Evolutionary conservation across 2,329 filamentous ascomycete genomes (phyloP).

Genomic region (Xylariaceae sp.): DNA sequence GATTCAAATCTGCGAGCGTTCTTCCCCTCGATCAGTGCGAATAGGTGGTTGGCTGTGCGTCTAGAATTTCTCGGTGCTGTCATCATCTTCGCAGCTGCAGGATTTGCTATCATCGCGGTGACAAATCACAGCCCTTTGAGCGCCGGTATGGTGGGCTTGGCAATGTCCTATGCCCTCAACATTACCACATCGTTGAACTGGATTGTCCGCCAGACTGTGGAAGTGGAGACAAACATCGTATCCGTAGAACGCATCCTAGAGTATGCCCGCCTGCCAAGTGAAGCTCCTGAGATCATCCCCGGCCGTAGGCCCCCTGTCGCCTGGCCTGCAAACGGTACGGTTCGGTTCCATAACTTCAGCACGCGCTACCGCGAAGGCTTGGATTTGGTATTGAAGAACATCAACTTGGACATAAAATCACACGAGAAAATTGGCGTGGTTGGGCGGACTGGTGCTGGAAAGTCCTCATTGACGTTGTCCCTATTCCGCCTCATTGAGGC

Average conservation of each 20-base stretch:
- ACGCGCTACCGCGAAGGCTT: conserved; percentile 89
- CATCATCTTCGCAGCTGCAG: conserved; percentile 87
- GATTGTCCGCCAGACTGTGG: conserved; percentile 98
- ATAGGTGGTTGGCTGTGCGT: conserved; percentile 91
- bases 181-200: conserved; percentile 98
- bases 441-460: conserved; percentile 92
- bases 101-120: conserved; percentile 82
- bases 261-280: conserved; percentile 88
- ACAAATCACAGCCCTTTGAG: conserved; percentile 67
- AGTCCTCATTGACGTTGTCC: conserved; percentile 89
- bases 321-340: conserved; percentile 88
- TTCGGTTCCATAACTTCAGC: conserved; percentile 93
- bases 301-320: conserved; percentile 84
- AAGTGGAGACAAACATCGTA: conserved; percentile 99
- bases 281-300: conserved; percentile 92
- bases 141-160: conserved; percentile 82
- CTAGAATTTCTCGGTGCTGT: conserved; percentile 94
- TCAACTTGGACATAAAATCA: conserved; percentile 90
- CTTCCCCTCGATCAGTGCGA: conserved; percentile 93
- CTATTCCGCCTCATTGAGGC: conserved; percentile 97
- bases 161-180: conserved; percentile 96
- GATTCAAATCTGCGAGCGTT: conserved; percentile 94
- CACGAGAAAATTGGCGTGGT: conserved; percentile 99
- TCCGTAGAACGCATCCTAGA: conserved; percentile 97
- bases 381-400: conserved; percentile 90